Evolutionary conservation across 2,329 filamentous ascomycete species (phyloP).

Genomic region (Ambrosiella beaveri): DNA sequence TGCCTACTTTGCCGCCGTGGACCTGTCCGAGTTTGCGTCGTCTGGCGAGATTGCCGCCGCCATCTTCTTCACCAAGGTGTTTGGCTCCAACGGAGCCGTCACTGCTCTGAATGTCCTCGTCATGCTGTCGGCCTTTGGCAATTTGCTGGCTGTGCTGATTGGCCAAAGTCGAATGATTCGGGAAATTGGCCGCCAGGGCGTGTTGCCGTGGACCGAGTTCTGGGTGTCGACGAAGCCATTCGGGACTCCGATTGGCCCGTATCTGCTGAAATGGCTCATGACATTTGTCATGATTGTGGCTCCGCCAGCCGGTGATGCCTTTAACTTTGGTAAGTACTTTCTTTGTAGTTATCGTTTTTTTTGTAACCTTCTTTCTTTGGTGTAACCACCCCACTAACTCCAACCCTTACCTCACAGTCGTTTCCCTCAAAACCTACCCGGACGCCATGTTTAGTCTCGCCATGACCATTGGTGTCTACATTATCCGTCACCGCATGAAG

Average conservation of each 20-base stretch:
- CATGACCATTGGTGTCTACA: conserved; percentile 38
- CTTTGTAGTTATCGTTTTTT: not conserved
- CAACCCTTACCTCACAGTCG: conserved; percentile 24
- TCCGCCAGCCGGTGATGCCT: conserved; percentile 45
- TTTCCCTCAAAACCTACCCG: conserved; percentile 42
- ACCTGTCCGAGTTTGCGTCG: conserved; percentile 28
- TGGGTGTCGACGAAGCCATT: conserved; percentile 48
- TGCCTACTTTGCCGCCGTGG: conserved; percentile 39
- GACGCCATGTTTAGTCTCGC: conserved; percentile 37
- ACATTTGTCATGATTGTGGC: conserved; percentile 43
- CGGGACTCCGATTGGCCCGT: conserved; percentile 43
- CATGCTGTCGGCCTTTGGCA: conserved; percentile 39
- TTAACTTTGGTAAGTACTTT: conserved; percentile 34
- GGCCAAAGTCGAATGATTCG: conserved; percentile 38
- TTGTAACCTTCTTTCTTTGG: not conserved
- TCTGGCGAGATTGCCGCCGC: conserved; percentile 38
- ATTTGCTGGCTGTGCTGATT: conserved; percentile 37
- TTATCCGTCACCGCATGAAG: conserved; percentile 37
- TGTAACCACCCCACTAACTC: not conserved
- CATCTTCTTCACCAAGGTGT: conserved; percentile 42
- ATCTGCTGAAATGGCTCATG: conserved; percentile 37
- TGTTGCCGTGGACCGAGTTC: conserved; percentile 40
- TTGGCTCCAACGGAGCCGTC: conserved; percentile 31
- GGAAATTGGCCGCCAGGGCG: conserved; percentile 44
- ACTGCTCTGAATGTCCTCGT: conserved; percentile 40